Conservation (phyloP, 805 yeast species). For the Ogataea dorogensis region DNA sequence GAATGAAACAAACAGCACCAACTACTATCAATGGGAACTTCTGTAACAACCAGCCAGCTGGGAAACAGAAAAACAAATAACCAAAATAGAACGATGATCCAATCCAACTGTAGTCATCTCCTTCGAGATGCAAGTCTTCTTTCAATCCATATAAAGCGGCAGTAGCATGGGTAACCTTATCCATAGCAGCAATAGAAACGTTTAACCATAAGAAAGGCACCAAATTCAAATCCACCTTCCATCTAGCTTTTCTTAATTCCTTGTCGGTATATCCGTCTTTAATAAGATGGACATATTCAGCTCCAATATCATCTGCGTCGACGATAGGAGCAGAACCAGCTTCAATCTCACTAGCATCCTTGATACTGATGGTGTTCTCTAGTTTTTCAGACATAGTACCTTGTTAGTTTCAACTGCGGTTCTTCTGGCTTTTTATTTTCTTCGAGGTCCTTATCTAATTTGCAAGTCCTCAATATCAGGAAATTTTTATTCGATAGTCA, state of each 20-base stretch:
- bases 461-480: too few relatives aligned
- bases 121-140: slow-evolving; percentile 37
- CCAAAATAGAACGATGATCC: slow-evolving; percentile 39
- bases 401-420: too few relatives aligned
- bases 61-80: slow-evolving; percentile 34
- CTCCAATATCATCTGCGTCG: slow-evolving; percentile 21
- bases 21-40: slow-evolving; percentile 36
- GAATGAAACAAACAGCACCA: slow-evolving; percentile 30
- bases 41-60: slow-evolving; percentile 39
- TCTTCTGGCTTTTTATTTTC: too few relatives aligned
- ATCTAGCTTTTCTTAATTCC: slow-evolving; percentile 21
- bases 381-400: slow-evolving; percentile 8
- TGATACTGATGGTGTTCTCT: slow-evolving; percentile 2
- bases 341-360: slow-evolving; percentile 3
- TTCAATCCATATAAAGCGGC: slow-evolving; percentile 41
- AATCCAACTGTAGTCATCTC: slow-evolving; percentile 34
- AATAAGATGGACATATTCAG: slow-evolving; percentile 18
- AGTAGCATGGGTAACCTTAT: slow-evolving; percentile 45
- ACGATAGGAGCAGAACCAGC: not conserved
- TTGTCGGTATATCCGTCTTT: slow-evolving; percentile 23
- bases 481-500: too few relatives aligned
- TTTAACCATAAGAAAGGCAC: slow-evolving; percentile 49
- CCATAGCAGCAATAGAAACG: slow-evolving; percentile 57
- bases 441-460: too few relatives aligned
- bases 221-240: slow-evolving; percentile 51